Evolutionary conservation across 2,329 filamentous ascomycete genomes (phyloP), one percentile per base, ranked within the genome.

Genomic region (Scopulariopsis brevicaulis): DNA sequence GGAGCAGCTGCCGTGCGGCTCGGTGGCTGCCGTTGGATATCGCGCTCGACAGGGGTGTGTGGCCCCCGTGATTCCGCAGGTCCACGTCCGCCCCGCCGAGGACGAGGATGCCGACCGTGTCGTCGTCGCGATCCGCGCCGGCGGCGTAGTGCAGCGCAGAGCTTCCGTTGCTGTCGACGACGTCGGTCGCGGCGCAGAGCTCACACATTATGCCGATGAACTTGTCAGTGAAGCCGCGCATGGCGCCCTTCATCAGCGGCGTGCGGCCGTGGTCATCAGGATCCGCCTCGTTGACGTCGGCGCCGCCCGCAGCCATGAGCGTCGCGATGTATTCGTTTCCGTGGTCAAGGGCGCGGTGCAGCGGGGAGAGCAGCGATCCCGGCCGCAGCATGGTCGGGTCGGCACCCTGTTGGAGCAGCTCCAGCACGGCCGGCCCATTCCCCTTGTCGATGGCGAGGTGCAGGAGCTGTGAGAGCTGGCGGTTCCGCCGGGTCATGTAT

Each of bases 121-220:
- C 64, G 25, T 66, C 61, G 7, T 58, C 60, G 10, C 58, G 54
- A 24, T 58, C 53, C 14, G 60, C 57, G 34, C 56, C 59, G 22
- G 64, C 64, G 24, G 64, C 63, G 56, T 65, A 59, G 58, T 66
- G 64, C 7, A 66, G 55, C 4, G 62, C 63, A 2, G 64, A 61
- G 18, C 60, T 59, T 3, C 64, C 64, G 24, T 59, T n/a, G 32
- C 35, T 54, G 59, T 66, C 64, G 7, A 61, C 56, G 14, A 64
- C 64, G 25, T 64, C 57, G n/a, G 61, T 32, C 11, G 53, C 24
- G 5, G 65, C 65, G 8, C 64, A 63, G 12, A 65, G 60, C 43
- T 66, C 64, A 54, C 64, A 65, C 35, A 65, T 56, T 4, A 65
- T 53, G 6, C 62, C 57, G 34, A 63, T 57, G 48, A 64, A 63